Percentiles rank a stretch among this genome's conserved stretches.
These are phyloP conservation scores for Aegilops bicornis DNA, from an alignment of 176 grass and related monocot species.

Conservation along the genomic window DNA sequence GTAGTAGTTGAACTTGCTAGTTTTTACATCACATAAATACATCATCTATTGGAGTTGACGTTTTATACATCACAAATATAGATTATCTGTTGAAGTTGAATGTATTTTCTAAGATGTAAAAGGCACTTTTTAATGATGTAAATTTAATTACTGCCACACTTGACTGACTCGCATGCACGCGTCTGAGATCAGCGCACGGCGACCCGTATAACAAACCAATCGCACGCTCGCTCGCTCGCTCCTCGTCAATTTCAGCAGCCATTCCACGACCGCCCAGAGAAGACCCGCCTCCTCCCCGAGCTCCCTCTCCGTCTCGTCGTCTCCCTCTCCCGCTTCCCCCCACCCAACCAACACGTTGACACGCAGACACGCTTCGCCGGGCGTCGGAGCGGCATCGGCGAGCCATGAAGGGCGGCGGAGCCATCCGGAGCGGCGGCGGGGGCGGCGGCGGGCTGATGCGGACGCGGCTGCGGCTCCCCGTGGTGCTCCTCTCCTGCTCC, in stretches of 20 bases:
- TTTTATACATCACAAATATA: too few relatives aligned
- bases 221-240: too few relatives aligned
- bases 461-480: constrained; percentile 61
- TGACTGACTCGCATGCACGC: too few relatives aligned
- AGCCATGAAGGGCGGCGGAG: constrained; percentile 42
- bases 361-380: constrained; percentile 1
- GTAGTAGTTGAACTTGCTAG: too few relatives aligned
- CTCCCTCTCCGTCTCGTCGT: background rate
- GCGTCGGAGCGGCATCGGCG: background rate
- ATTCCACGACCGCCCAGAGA: background rate
- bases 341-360: background rate
- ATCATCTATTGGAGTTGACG: too few relatives aligned
- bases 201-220: too few relatives aligned
- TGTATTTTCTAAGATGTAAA: too few relatives aligned
- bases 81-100: too few relatives aligned
- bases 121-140: too few relatives aligned
- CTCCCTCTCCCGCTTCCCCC: background rate
- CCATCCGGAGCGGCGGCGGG: constrained; percentile 13
- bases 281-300: background rate
- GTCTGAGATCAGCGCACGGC: too few relatives aligned
- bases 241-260: background rate
- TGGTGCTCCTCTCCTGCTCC: constrained; percentile 73
- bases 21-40: too few relatives aligned
- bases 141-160: too few relatives aligned
- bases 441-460: constrained; percentile 44